Evolutionary conservation across 441 rosid genomes (phyloP).

Genomic region (Croton setiger): DNA sequence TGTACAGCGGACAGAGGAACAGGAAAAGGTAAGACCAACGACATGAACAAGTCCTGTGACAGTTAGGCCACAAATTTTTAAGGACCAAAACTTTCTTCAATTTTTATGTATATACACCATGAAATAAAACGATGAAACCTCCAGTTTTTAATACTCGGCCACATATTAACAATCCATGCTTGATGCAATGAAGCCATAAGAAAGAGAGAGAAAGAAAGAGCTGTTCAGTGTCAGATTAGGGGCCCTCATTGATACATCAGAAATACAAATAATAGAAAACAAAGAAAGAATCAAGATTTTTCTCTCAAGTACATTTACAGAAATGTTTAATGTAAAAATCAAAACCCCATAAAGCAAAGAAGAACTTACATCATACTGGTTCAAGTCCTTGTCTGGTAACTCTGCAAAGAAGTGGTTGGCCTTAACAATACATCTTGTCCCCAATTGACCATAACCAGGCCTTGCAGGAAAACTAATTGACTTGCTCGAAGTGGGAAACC

Average conservation of each 20-base stretch:
- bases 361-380: conserved; percentile 85
- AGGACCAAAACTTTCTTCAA: conserved; percentile 19
- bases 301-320: conserved; percentile 14
- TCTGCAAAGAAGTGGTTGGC: conserved; percentile 96
- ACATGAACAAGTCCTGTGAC: conserved; percentile 30
- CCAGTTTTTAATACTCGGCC: background rate
- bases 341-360: conserved; percentile 17
- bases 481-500: conserved; percentile 68
- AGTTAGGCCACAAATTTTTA: conserved; percentile 35
- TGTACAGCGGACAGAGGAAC: conserved; percentile 30
- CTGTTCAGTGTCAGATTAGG: conserved; percentile 22
- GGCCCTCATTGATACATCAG: conserved; percentile 7
- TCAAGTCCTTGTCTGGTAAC: conserved; percentile 85
- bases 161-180: conserved; percentile 9
- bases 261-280: conserved; percentile 1
- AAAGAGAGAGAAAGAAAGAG: conserved; percentile 3
- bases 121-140: background rate
- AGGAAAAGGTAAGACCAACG: conserved; percentile 26
- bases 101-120: background rate
- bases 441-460: conserved; percentile 86
- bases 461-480: conserved; percentile 69
- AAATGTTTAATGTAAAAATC: conserved; percentile 15
- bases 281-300: conserved; percentile 5
- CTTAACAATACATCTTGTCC: conserved; percentile 90
- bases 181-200: background rate